These are phyloP conservation scores for Trichoderma atrobrunneum DNA, from an alignment of 2,329 filamentous ascomycete genomes.

Conservation along the genomic window DNA sequence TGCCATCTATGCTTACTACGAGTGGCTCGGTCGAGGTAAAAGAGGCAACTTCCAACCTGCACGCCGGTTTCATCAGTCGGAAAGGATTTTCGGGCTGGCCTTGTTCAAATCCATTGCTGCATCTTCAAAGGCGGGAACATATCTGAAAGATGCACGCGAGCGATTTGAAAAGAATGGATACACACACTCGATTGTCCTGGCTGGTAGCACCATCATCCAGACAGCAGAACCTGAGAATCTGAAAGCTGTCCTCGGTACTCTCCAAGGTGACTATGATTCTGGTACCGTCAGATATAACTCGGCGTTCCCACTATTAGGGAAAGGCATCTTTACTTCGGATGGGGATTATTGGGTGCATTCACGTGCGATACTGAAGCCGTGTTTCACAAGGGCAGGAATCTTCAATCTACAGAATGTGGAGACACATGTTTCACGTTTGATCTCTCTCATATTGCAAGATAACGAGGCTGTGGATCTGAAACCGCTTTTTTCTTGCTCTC, in stretches of 20 bases:
- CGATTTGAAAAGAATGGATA: neutral
- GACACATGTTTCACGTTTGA: too few species aligned
- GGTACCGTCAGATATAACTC: neutral
- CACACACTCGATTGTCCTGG: neutral
- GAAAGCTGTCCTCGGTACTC: neutral
- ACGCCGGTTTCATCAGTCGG: neutral
- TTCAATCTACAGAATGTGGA: constrained; percentile 8
- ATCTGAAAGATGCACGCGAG: neutral
- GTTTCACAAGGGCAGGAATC: constrained; percentile 26
- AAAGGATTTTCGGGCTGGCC: neutral
- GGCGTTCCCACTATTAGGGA: constrained; percentile 32
- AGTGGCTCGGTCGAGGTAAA: too few species aligned
- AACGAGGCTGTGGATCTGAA: too few species aligned
- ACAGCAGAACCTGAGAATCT: neutral
- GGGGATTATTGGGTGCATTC: constrained; percentile 41
- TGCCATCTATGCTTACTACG: too few species aligned
- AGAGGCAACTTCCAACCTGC: too few species aligned
- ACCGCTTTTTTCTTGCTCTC: too few species aligned
- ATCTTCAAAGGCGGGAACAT: neutral
- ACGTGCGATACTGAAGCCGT: constrained; percentile 30
- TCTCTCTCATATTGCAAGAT: too few species aligned
- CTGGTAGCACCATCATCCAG: neutral
- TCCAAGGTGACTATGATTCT: neutral
- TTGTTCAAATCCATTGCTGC: neutral
- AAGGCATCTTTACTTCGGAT: constrained; percentile 42